Evolutionary conservation across 2,329 filamentous ascomycete species (phyloP), one percentile per base, ranked within the genome.

Genomic region (Colletotrichum simmondsii): DNA sequence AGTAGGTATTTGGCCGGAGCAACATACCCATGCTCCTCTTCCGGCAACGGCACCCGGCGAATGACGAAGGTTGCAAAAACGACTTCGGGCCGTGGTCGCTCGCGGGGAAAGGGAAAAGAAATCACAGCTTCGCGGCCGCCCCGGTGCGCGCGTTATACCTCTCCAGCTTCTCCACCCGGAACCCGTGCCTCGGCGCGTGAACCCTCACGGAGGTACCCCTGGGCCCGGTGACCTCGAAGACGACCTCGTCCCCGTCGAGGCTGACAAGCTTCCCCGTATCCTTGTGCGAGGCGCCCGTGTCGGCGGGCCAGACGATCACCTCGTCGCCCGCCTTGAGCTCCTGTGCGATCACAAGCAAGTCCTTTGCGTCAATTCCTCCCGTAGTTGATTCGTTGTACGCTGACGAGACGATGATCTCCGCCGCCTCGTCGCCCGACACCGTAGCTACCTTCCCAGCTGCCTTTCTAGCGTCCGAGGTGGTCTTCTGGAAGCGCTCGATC

Each of bases 101-200:
- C 16, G 37, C 37, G 14, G 5, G 12, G n/a, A n/a, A n/a, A n/a
- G n/a, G n/a, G n/a, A 5, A 28, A 11, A 32, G 12, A 7, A 26
- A 56, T 65, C 28, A 72, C 46, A 72, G 19, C 54, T 70, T 72
- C 10, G 70, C 54, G 53, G 69, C 28, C 16, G 69, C 28, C 16
- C 32, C 28, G 22, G 22, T 65, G 46, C 70, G 70, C 60, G 53
- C 66, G 42, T 70, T 54, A 42, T 65, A 65, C 46, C 19, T 70
- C 5, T 65, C 70, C 54, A 70, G 56, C 73, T 83, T 84, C 68
- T 75, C 77, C 56, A 91, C 80, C 72, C 85, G 83, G 79, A 92
- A 92, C 26, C 88, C 87, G 78, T 88, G 87, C 75, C 91, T 85
- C 7, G 91, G 92, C 67, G 88, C 87, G 82, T 93, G 91, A 42